phyloP scores from a whole-genome alignment of 768 basidiomycete genomes.

The Tylopilus plumbeoviolaceoides region DNA sequence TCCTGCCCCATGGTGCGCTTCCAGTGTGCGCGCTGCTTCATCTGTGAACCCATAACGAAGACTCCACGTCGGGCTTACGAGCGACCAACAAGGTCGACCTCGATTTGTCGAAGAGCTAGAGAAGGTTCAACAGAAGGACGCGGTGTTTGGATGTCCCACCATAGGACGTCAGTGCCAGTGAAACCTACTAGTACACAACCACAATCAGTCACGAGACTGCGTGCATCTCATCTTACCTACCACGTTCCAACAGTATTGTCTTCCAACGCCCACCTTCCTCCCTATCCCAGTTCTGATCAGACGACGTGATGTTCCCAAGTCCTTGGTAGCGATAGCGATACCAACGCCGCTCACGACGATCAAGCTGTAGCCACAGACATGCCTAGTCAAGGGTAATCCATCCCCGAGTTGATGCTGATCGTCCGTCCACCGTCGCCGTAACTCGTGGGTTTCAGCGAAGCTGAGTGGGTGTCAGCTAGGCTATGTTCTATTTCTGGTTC shows the following conservation, averaged over 20 bases:
- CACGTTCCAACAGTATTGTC: no score
- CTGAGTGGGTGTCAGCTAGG: no score
- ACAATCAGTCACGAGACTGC: no score
- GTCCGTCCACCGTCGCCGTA: constrained; percentile 55
- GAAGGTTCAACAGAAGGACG: constrained; percentile 45
- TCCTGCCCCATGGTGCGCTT: constrained; percentile 79
- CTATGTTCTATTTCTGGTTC: no score
- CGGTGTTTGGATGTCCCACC: constrained; percentile 49
- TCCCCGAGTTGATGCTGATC: constrained; percentile 77
- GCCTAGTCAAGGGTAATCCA: constrained; percentile 55
- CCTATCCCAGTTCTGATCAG: constrained; percentile 39
- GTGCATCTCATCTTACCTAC: no score
- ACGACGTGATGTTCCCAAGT: constrained; percentile 54
- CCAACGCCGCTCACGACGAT: constrained; percentile 78
- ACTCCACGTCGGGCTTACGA: constrained; percentile 40
- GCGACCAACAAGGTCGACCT: constrained; percentile 74
- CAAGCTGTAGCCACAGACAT: constrained; percentile 80
- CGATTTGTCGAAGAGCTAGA: constrained; percentile 60
- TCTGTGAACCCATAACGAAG: constrained; percentile 3
- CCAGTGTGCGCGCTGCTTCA: constrained; percentile 67
- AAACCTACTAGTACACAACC: constrained; percentile 56
- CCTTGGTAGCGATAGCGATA: constrained; percentile 72
- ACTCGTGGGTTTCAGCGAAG: no score
- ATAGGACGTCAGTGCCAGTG: constrained; percentile 66
- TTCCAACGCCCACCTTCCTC: no score